A percentile compares a stretch with the other conserved stretches of the same genome.
Conservation (phyloP, 2,329 filamentous ascomycete genomes). For the Ascochyta rabiei region DNA sequence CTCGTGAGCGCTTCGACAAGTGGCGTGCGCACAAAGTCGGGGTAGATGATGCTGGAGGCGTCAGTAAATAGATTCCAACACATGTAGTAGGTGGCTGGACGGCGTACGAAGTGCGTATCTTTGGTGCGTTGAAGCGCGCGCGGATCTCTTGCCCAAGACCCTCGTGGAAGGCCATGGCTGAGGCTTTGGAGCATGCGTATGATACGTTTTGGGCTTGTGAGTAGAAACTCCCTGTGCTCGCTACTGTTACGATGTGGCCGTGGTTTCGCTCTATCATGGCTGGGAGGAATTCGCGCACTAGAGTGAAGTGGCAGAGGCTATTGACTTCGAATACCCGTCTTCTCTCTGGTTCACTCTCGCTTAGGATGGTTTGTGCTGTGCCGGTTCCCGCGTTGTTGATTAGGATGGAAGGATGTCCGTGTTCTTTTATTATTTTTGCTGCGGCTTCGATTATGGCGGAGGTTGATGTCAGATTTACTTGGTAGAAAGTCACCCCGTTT, state of each 20-base stretch:
- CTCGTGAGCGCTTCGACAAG: not conserved
- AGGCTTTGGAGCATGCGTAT: slow-evolving; percentile 27
- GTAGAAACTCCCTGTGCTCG: slow-evolving; percentile 23
- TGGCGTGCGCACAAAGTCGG: not conserved
- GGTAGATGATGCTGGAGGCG: not conserved
- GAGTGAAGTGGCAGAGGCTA: slow-evolving; percentile 22
- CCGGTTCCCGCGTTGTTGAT: slow-evolving; percentile 29
- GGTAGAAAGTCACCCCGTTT: slow-evolving; percentile 12
- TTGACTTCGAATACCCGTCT: slow-evolving; percentile 26
- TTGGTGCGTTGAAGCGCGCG: slow-evolving; percentile 38
- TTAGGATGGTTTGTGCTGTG: slow-evolving; percentile 13
- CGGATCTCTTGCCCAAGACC: slow-evolving; percentile 42
- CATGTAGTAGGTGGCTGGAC: not conserved
- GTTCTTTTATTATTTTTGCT: slow-evolving; percentile 5
- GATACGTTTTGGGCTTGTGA: slow-evolving; percentile 20
- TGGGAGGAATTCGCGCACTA: slow-evolving; percentile 28
- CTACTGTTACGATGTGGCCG: slow-evolving; percentile 29
- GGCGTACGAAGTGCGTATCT: slow-evolving; percentile 36
- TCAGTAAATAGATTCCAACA: not conserved
- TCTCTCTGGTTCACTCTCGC: slow-evolving; percentile 3
- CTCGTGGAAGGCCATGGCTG: slow-evolving; percentile 26
- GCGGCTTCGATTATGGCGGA: slow-evolving; percentile 7
- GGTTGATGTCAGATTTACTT: slow-evolving; percentile 18
- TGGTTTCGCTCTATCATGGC: slow-evolving; percentile 27
- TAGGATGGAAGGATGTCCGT: slow-evolving; percentile 20